Conservation (phyloP, 805 yeast species). For the Vanderwaltozyma polyspora region DNA sequence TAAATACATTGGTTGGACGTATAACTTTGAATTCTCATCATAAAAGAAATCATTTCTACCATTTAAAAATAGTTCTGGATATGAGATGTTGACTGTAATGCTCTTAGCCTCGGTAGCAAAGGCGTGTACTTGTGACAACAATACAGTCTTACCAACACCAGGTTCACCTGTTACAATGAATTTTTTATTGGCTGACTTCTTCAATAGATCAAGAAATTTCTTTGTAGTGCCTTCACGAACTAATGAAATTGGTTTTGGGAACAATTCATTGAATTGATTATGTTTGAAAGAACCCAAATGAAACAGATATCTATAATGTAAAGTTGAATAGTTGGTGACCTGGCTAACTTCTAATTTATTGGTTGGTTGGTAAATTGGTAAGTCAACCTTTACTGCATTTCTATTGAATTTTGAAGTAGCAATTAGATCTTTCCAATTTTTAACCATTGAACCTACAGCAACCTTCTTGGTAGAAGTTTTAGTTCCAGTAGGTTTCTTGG, state of each 20-base stretch:
- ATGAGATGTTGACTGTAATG: conserved; percentile 52
- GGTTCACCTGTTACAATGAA: conserved; percentile 51
- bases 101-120: conserved; percentile 37
- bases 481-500: conserved; percentile 10
- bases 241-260: conserved; percentile 47
- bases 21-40: conserved; percentile 37
- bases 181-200: conserved; percentile 35
- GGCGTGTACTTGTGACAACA: conserved; percentile 45
- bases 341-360: conserved; percentile 12
- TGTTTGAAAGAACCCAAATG: conserved; percentile 56
- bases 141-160: conserved; percentile 73
- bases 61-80: conserved; percentile 49
- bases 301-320: conserved; percentile 33
- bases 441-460: conserved; percentile 22
- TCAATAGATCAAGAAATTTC: conserved; percentile 31
- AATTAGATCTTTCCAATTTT: conserved; percentile 26
- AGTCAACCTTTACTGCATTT: conserved; percentile 18
- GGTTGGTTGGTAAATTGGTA: conserved; percentile 14
- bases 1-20: conserved; percentile 72
- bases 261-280: conserved; percentile 58
- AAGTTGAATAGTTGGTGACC: conserved; percentile 33
- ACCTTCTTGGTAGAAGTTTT: conserved; percentile 19
- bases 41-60: conserved; percentile 62
- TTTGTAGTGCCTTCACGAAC: conserved; percentile 39
- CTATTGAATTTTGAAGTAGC: conserved; percentile 21